A percentile compares a stretch with the other conserved stretches of the same genome.
phyloP scores from a whole-genome alignment of 169 alveolate species.

The Fabrea salina region DNA sequence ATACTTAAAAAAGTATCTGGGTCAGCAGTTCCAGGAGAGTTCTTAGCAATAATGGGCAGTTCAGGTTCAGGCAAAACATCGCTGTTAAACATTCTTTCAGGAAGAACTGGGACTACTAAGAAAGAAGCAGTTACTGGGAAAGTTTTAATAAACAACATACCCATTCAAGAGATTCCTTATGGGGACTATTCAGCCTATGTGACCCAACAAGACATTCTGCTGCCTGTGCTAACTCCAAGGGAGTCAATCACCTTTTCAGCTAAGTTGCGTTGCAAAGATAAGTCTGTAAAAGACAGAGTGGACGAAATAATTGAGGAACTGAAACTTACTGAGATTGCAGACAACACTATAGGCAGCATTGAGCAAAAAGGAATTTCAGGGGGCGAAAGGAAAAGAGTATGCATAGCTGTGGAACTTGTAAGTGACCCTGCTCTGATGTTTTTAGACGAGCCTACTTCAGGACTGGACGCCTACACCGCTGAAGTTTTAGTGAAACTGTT shows the following conservation, averaged over 20 bases:
- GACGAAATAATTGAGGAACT: constrained; percentile 42
- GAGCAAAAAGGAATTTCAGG: constrained; percentile 85
- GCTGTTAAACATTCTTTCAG: constrained; percentile 60
- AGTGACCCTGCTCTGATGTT: constrained; percentile 85
- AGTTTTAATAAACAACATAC: constrained; percentile 49
- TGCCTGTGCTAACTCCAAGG: constrained; percentile 61
- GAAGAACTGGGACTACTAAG: constrained; percentile 39
- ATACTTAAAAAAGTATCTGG: constrained; percentile 41
- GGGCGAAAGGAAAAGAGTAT: constrained; percentile 89
- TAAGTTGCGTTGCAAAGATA: constrained; percentile 39
- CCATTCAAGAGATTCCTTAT: constrained; percentile 27
- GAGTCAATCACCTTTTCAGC: constrained; percentile 75
- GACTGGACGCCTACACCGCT: constrained; percentile 86
- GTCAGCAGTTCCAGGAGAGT: constrained; percentile 44
- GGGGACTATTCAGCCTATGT: constrained; percentile 63
- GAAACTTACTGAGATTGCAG: constrained; percentile 47
- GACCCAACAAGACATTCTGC: constrained; percentile 68
- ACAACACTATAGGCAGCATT: constrained; percentile 75
- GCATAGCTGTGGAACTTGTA: constrained; percentile 88
- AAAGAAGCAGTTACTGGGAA: constrained; percentile 56
- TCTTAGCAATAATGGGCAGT: constrained; percentile 57
- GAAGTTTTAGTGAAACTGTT: constrained; percentile 67
- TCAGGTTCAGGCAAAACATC: constrained; percentile 83
- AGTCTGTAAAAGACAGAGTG: constrained; percentile 34
- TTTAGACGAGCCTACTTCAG: constrained; percentile 90